Base-by-base conservation (phyloP, 306 rosid species). In the Calophaca sinica region DNA sequence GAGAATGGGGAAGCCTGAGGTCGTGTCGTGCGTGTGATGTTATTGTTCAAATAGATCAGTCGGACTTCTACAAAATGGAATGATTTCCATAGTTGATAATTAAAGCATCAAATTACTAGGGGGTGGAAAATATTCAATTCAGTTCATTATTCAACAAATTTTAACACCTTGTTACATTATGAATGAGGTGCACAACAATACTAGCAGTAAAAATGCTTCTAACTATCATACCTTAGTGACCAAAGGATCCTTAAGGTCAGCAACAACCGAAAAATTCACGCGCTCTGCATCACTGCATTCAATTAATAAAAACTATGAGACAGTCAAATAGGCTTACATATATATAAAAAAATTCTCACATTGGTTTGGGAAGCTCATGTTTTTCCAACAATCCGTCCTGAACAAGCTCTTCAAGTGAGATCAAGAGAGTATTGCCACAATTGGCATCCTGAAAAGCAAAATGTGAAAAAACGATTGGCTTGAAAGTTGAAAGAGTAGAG, bases 341-440 rank as follows among this genome's bases (percentile, higher is more conserved):
- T 15, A 3, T 20, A 72, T 32, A 8, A 57, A 50, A 77, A 55
- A n/a, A 62, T 48, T 57, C 96, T 84, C 79, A 94, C 98, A 94
- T 77, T 73, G 96, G 90, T 61, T 87, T 41, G 7, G 98, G 98
- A 82, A 91, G 91, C 74, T 94, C 98, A 2, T 88, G 90, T 80
- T 83, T 77, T n/a, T 75, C 71, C 84, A 94, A 78, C 85, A 94
- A 88, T n/a, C 96, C 96, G 79, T 94, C 97, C 68, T 91, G 85
- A 26, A 90, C 96, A 76, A 94, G 98, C 74, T 88, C 93, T 58
- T 88, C 87, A 14, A 94, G 96, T 70, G 97, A 94, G 83, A 94
- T 90, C 86, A 94, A 81, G 72, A 94, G 90, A 3, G 96, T 91
- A 84, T 94, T 94, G 5, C 98, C 98, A 86, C 98, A 91, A 84